A percentile compares a stretch with the other conserved stretches of the same genome.
These are phyloP conservation scores for Alternaria arbusti DNA, from an alignment of 2,329 filamentous ascomycete genomes.

Conservation along the genomic window DNA sequence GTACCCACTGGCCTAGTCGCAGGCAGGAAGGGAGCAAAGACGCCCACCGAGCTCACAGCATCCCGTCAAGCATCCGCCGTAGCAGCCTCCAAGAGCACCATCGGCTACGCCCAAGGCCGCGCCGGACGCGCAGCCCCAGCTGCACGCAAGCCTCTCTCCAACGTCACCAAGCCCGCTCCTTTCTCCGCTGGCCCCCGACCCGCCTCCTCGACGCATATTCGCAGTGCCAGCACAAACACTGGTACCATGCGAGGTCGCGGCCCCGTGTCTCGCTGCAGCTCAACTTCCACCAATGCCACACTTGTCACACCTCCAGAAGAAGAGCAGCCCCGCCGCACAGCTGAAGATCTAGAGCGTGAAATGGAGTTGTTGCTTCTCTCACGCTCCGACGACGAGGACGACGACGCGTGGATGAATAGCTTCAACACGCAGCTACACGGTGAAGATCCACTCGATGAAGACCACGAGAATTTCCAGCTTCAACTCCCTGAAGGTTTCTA, in stretches of 20 bases:
- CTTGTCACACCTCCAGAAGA: constrained; percentile 32
- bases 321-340: constrained; percentile 33
- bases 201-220: constrained; percentile 21
- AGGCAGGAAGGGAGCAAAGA: constrained; percentile 50
- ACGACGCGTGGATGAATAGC: constrained; percentile 40
- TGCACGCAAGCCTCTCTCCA: constrained; percentile 46
- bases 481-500: constrained; percentile 41
- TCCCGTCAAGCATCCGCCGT: constrained; percentile 67
- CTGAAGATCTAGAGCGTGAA: constrained; percentile 44
- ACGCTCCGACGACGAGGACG: constrained; percentile 35
- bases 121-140: constrained; percentile 54
- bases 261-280: constrained; percentile 44
- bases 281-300: constrained; percentile 39
- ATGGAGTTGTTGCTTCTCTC: constrained; percentile 38
- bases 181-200: constrained; percentile 34
- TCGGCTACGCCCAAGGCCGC: constrained; percentile 84
- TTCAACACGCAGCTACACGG: constrained; percentile 35
- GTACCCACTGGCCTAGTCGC: constrained; percentile 40
- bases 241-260: constrained; percentile 20
- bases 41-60: constrained; percentile 54
- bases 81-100: constrained; percentile 76
- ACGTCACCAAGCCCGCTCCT: constrained; percentile 41
- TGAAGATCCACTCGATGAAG: constrained; percentile 35
- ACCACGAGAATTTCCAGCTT: constrained; percentile 40
- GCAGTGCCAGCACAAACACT: constrained; percentile 15